Percentiles rank a stretch among this genome's conserved stretches.
Conservation (phyloP, 2,329 filamentous ascomycete genomes). For the Trichoderma atrobrunneum region DNA sequence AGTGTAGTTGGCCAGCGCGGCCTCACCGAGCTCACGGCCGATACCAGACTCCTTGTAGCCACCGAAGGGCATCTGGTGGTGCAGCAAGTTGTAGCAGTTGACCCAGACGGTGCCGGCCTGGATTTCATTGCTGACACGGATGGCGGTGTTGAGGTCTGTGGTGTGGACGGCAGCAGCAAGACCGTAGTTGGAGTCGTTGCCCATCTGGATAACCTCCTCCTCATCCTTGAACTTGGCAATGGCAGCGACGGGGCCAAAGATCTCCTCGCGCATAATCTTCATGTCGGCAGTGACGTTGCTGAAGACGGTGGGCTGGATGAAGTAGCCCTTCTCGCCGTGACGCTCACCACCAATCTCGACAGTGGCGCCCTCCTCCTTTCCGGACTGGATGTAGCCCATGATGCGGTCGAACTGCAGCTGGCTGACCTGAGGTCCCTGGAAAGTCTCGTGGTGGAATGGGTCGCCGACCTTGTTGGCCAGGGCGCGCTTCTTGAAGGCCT, state of each 20-base stretch:
- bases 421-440: conserved; percentile 86
- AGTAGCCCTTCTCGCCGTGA: conserved; percentile 77
- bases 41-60: conserved; percentile 79
- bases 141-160: conserved; percentile 74
- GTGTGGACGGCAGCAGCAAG: conserved; percentile 84
- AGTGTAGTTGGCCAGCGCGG: conserved; percentile 64
- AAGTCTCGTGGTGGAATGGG: conserved; percentile 74
- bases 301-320: conserved; percentile 91
- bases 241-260: conserved; percentile 83
- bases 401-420: conserved; percentile 85
- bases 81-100: conserved; percentile 66
- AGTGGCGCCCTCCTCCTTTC: conserved; percentile 57
- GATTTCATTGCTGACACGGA: conserved; percentile 73
- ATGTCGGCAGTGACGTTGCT: conserved; percentile 75
- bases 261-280: conserved; percentile 91
- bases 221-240: conserved; percentile 84
- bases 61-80: conserved; percentile 65
- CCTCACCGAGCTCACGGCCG: conserved; percentile 71
- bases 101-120: conserved; percentile 67
- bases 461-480: conserved; percentile 75
- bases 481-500: conserved; percentile 75
- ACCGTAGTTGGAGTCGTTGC: conserved; percentile 76
- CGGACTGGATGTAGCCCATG: conserved; percentile 74
- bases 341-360: conserved; percentile 54
- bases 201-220: conserved; percentile 72